Evolutionary conservation across 805 yeast genomes (phyloP), one percentile per base, ranked within the genome.

Genomic region (Schwanniomyces polymorphus): DNA sequence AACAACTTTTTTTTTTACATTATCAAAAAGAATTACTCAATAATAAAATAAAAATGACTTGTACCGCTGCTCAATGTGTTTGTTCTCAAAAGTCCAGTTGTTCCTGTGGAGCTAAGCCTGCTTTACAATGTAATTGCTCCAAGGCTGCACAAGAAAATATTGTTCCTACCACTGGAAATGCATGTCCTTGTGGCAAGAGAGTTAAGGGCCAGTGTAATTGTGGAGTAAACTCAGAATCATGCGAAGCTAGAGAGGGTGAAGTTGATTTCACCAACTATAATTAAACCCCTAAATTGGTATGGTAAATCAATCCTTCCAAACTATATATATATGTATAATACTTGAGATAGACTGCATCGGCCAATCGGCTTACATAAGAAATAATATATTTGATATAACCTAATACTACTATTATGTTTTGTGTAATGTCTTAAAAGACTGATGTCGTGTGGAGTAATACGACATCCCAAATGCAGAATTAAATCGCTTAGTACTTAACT

Each of bases 101-200:
- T 68, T 81, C 86, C 21, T 81, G 86, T 64, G 84, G 84, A 16
- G 72, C 77, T 46, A 74, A 74, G 52, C 82, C 86, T 31, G 86
- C 86, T 46, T 74, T 77, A 58, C 65, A 78, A 51, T 81, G 86
- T 63, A 71, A 64, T 65, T 81, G 86, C 68, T 66, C 69, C 46
- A 74, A 72, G 59, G 78, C 86, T 40, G 54, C 74, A 21, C 62
- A 57, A 41, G 86, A 81, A 67, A 81, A 81, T 60, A 75, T 67
- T 44, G 60, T 60, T 37, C 79, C 80, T 31, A 43, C 52, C 29
- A 51, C 74, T 26, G 61, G 64, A n/a, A 61, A 65, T 27, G 70
- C 85, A 33, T 81, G 86, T 67, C 73, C 83, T 14, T 81, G 86
- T 58, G 86, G 86, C 38, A 75, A 71, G 71, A 78, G 86, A 67